phyloP scores from a whole-genome alignment of 306 rosid species.

The Malus fusca region DNA sequence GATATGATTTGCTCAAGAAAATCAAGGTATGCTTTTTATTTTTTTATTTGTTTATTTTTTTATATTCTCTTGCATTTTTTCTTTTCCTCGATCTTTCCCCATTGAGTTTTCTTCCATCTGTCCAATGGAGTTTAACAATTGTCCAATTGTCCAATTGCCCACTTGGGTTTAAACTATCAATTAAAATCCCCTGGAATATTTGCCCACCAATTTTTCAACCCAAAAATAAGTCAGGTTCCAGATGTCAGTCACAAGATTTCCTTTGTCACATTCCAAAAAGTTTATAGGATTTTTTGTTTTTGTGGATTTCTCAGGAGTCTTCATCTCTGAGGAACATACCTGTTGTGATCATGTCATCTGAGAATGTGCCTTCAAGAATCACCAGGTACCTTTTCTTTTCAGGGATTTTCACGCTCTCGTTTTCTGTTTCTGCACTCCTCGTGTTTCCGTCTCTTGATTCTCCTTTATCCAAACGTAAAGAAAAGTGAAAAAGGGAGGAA shows the following conservation, averaged over 20 bases:
- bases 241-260: constrained; percentile 14
- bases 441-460: no score
- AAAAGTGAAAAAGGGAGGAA: no score
- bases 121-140: constrained; percentile 7
- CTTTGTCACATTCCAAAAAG: not conserved
- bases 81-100: constrained; percentile 4
- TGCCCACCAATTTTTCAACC: constrained; percentile 19
- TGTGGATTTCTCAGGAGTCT: constrained; percentile 67
- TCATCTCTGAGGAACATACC: constrained; percentile 82
- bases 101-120: constrained; percentile 14
- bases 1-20: constrained; percentile 89
- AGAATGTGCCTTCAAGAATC: constrained; percentile 90
- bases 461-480: no score
- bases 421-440: no score
- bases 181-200: constrained; percentile 25
- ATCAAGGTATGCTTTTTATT: constrained; percentile 55
- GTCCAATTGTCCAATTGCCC: constrained; percentile 26
- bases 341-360: constrained; percentile 94
- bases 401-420: no score
- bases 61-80: constrained; percentile 16
- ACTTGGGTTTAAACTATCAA: constrained; percentile 8
- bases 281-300: constrained; percentile 16
- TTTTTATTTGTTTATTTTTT: constrained; percentile 14
- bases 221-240: constrained; percentile 25
- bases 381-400: constrained; percentile 36